Percentiles rank a stretch among this genome's conserved stretches.
phyloP scores from a whole-genome alignment of 805 yeast genomes.

The Suhomyces sp. region DNA sequence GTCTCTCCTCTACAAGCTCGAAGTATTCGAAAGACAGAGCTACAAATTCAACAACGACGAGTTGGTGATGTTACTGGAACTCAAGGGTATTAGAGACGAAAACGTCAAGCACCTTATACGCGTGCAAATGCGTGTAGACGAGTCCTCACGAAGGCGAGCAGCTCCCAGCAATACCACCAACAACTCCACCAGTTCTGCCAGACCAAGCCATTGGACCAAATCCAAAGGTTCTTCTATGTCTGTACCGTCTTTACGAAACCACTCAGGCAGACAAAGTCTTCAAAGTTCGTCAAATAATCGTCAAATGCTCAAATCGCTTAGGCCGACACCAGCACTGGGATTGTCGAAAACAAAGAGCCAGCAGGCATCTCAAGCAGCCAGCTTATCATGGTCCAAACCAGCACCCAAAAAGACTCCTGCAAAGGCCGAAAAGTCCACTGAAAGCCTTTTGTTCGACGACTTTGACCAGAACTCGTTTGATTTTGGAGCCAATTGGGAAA shows the following conservation, averaged over 20 bases:
- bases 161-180: background rate
- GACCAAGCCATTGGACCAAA: background rate
- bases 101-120: conserved; percentile 42
- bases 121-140: conserved; percentile 40
- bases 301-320: conserved; percentile 31
- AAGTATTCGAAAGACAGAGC: conserved; percentile 46
- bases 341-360: conserved; percentile 11
- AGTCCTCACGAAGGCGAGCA: conserved; percentile 23
- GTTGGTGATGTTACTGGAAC: conserved; percentile 24
- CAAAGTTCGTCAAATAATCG: conserved; percentile 9
- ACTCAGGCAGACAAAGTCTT: conserved; percentile 1
- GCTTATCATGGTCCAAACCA: conserved; percentile 26
- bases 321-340: conserved; percentile 14
- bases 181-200: background rate
- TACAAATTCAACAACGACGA: conserved; percentile 26
- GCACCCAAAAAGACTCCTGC: background rate
- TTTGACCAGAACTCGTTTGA: conserved; percentile 34
- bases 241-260: conserved; percentile 16
- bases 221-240: conserved; percentile 9
- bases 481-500: conserved; percentile 7
- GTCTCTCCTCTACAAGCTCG: conserved; percentile 54
- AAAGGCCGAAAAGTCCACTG: conserved; percentile 7
- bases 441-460: conserved; percentile 30
- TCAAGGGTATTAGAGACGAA: conserved; percentile 39
- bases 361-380: conserved; percentile 31